Evolutionary conservation across 1,139 yeast species (phyloP), one percentile per base, ranked within the genome.

Genomic region (Candida tetrigidarum): DNA sequence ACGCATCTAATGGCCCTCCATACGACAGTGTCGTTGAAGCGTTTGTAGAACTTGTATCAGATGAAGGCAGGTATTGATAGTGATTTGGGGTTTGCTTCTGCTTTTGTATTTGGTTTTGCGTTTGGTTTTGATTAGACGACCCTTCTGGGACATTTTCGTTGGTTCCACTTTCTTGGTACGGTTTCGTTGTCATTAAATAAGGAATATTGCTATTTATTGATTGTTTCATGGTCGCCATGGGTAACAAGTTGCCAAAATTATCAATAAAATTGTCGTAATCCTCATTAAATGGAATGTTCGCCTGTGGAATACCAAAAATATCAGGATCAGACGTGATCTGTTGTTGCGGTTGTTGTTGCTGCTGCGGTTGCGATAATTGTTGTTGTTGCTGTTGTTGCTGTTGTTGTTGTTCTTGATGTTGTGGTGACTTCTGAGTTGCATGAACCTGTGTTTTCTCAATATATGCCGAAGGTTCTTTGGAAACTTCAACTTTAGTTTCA

Each of bases 1-100:
- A 53, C 30, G 54, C 55, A 37, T 58, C 60, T 33, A 51, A 49
- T 34, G 50, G 50, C 14, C 53, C 58, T 10, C 14, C 14, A 15
- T 34, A 34, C 8, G 37, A 23, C 37, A 22, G 28, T 22, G 37
- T n/a, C 14, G 19, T 11, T 3, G 37, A 18, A 23, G 44, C 28
- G 14, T 28, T 32, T 32, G 40, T 33, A 18, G 32, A 37, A 5
- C 42, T 33, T 14, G 44, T 11, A 36, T 26, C 39, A 12, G 44
- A 27, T 5, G 34, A 10, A 16, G 46, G 39, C 30, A 36, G 40
- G 26, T 37, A 23, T 27, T 37, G 40, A 9, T 18, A 10, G 12
- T 30, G 34, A 18, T 30, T 28, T 14, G 6, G 2, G 9, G 2
- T 26, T 4, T 6, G 26, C 15, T 27, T 25, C n/a, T 37, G 34